Percentiles rank a stretch among this genome's conserved stretches.
These are phyloP conservation scores for Helicocarpus griseus DNA, from an alignment of 2,329 filamentous ascomycete species.

Conservation along the genomic window DNA sequence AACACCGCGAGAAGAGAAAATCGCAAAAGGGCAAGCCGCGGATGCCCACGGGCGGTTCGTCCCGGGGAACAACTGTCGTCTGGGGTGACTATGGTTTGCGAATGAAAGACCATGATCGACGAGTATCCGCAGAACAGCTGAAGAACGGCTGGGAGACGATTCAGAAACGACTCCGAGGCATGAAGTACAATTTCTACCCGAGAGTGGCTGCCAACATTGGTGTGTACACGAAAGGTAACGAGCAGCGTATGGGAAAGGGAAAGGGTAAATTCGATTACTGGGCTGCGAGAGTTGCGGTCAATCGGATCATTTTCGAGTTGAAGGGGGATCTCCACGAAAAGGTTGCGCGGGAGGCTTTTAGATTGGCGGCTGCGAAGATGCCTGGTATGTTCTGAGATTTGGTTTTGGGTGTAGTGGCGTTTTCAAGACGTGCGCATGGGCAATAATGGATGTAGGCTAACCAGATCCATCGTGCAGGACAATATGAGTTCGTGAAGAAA, in stretches of 20 bases:
- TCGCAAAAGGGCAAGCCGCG: conserved; percentile 78
- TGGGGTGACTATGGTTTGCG: conserved; percentile 95
- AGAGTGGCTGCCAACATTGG: conserved; percentile 85
- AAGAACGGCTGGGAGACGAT: conserved; percentile 92
- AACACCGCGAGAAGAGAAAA: conserved; percentile 71
- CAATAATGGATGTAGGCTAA: background rate
- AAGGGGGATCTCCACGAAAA: conserved; percentile 91
- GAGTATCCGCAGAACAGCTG: conserved; percentile 76
- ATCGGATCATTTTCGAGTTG: conserved; percentile 84
- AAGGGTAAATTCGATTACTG: conserved; percentile 97
- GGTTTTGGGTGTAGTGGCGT: background rate
- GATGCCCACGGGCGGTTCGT: conserved; percentile 82
- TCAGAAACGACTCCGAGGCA: conserved; percentile 73
- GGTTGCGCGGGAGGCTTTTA: conserved; percentile 84
- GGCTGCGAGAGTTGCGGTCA: conserved; percentile 82
- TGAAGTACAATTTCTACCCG: conserved; percentile 89
- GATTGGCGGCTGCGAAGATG: conserved; percentile 87
- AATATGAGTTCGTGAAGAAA: conserved; percentile 88
- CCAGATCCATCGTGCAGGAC: conserved; percentile 19
- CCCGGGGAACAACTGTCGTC: conserved; percentile 85
- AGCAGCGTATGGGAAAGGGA: conserved; percentile 98
- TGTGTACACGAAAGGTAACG: conserved; percentile 91
- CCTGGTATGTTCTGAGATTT: conserved; percentile 52
- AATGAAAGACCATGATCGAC: conserved; percentile 85
- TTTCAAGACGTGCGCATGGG: background rate